Conservation (phyloP, 495 filamentous ascomycete genomes). For the Neurospora sp. region DNA sequence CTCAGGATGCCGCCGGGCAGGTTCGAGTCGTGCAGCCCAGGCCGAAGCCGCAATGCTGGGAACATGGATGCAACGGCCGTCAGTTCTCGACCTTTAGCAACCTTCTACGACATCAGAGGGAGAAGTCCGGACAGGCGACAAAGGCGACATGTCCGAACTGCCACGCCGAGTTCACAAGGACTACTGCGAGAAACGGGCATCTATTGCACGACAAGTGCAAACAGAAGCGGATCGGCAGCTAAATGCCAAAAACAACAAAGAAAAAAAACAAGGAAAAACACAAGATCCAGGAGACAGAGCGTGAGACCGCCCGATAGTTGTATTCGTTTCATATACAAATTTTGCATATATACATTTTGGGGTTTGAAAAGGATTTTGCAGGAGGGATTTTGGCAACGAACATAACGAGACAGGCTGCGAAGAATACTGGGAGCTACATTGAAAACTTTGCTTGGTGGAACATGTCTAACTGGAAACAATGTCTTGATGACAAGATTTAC, state of each 20-base stretch:
- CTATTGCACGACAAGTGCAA: constrained; percentile 87
- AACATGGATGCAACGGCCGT: constrained; percentile 88
- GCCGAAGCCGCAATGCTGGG: constrained; percentile 89
- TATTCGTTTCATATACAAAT: not conserved
- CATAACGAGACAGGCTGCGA: not conserved
- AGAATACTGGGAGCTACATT: not conserved
- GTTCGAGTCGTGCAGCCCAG: constrained; percentile 63
- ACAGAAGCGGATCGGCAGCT: constrained; percentile 37
- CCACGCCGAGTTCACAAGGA: constrained; percentile 83
- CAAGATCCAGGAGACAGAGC: not conserved
- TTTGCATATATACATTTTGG: not conserved
- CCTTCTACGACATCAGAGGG: constrained; percentile 81
- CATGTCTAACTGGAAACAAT: not conserved
- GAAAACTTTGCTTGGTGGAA: not conserved
- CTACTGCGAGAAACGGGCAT: constrained; percentile 84
- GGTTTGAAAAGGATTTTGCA: not conserved
- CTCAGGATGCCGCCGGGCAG: constrained; percentile 33
- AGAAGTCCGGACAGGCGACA: constrained; percentile 79
- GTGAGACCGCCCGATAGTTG: not conserved
- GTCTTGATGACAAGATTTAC: not conserved
- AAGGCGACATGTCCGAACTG: constrained; percentile 83
- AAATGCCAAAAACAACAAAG: not conserved
- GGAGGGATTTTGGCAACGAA: not conserved
- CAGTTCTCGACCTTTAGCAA: constrained; percentile 96
- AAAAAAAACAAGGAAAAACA: not conserved